phyloP scores from a whole-genome alignment of 192 early-diverging fungal genomes.

The Linnemannia schmuckeri region DNA sequence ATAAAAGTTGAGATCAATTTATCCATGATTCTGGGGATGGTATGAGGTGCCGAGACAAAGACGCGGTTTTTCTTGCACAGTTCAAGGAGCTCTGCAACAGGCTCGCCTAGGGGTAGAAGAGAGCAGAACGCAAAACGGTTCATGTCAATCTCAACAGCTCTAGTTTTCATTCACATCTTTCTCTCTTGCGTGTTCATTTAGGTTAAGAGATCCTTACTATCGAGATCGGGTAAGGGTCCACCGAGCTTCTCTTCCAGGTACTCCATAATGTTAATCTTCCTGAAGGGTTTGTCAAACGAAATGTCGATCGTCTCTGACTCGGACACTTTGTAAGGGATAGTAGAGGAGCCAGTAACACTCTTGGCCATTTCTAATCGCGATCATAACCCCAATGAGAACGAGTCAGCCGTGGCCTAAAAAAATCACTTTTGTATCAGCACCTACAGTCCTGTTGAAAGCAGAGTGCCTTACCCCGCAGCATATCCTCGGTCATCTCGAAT shows the following conservation, averaged over 20 bases:
- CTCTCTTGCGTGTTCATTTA: background rate
- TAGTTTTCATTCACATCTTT: background rate
- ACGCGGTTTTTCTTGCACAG: conserved; percentile 45
- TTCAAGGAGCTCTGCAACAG: conserved; percentile 42
- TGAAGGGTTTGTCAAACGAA: conserved; percentile 67
- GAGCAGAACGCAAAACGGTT: background rate
- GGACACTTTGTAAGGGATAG: conserved; percentile 13
- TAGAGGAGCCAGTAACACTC: conserved; percentile 31
- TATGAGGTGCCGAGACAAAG: conserved; percentile 66
- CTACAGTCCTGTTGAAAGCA: background rate
- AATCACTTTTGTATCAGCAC: background rate
- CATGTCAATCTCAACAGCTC: background rate
- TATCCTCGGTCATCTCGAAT: conserved; percentile 77
- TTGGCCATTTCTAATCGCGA: conserved; percentile 54
- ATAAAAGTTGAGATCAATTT: conserved; percentile 78
- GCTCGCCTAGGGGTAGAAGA: conserved; percentile 14
- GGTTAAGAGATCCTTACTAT: conserved; percentile 24
- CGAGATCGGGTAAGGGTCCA: conserved; percentile 58
- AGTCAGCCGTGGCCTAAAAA: background rate
- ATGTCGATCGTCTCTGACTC: conserved; percentile 49
- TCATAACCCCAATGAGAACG: conserved; percentile 1
- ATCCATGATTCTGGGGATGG: conserved; percentile 78
- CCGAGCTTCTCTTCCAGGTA: conserved; percentile 58
- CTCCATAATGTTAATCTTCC: conserved; percentile 69
- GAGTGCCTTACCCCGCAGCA: conserved; percentile 63